Conservation (phyloP, 2,329 filamentous ascomycete species). For the Chrysoporthe cubensis region DNA sequence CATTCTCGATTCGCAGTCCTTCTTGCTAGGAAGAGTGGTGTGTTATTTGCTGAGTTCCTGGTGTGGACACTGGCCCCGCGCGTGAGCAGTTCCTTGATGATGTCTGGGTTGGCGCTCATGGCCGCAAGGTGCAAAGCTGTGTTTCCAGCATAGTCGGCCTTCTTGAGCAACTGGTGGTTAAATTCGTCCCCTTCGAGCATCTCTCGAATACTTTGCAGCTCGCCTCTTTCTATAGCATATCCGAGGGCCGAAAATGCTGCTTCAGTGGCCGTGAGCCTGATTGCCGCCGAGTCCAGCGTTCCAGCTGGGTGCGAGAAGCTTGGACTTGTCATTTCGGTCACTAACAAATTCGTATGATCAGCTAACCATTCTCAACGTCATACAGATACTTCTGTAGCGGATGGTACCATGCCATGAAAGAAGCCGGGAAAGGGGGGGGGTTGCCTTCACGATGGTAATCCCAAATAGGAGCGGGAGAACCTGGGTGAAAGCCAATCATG, state of each 20-base stretch:
- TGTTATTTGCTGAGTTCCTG: constrained; percentile 67
- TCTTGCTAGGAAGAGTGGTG: constrained; percentile 66
- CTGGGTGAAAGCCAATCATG: no score
- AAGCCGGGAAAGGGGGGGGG: no score
- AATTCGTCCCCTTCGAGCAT: constrained; percentile 68
- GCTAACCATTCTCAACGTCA: not conserved
- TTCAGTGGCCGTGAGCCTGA: constrained; percentile 51
- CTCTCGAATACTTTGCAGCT: constrained; percentile 66
- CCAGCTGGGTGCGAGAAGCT: constrained; percentile 76
- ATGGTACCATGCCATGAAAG: no score
- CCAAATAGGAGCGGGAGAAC: not conserved
- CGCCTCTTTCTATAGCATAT: constrained; percentile 76
- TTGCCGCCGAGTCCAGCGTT: constrained; percentile 47
- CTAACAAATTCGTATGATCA: constrained; percentile 33
- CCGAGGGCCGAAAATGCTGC: constrained; percentile 76
- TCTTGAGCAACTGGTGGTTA: constrained; percentile 64
- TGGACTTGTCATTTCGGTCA: constrained; percentile 75
- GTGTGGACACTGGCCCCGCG: constrained; percentile 70
- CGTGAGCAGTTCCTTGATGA: constrained; percentile 62
- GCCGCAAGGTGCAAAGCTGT: constrained; percentile 66
- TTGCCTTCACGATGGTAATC: no score
- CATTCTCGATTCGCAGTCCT: constrained; percentile 59
- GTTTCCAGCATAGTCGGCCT: constrained; percentile 81
- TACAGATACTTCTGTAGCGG: no score
- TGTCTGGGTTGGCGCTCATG: constrained; percentile 55